These are phyloP conservation scores for Diaporthe caulivora DNA, from an alignment of 2,329 filamentous ascomycete genomes.

Conservation along the genomic window DNA sequence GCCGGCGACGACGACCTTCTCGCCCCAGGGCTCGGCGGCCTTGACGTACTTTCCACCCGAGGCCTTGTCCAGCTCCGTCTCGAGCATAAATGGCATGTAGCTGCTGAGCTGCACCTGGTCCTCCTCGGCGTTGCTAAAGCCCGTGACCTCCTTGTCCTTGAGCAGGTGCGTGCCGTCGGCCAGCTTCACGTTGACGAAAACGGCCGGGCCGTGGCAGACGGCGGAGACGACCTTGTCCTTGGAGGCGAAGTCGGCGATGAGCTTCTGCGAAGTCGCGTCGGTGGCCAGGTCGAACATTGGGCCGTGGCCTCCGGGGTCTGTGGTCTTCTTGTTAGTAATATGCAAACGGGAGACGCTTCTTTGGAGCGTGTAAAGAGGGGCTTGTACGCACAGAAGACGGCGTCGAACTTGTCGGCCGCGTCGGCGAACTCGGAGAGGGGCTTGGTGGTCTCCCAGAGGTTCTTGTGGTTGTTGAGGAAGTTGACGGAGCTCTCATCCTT, in stretches of 20 bases:
- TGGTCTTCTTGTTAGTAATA: neutral
- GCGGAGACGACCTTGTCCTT: slow-evolving; percentile 73
- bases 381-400: slow-evolving; percentile 57
- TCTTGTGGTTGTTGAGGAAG: slow-evolving; percentile 68
- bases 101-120: slow-evolving; percentile 54
- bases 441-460: slow-evolving; percentile 73
- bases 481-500: slow-evolving; percentile 65
- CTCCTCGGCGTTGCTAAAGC: slow-evolving; percentile 71
- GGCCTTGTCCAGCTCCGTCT: slow-evolving; percentile 63
- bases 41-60: slow-evolving; percentile 68
- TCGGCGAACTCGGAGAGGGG: slow-evolving; percentile 69
- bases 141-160: slow-evolving; percentile 68
- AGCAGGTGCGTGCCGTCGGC: slow-evolving; percentile 66
- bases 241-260: slow-evolving; percentile 73
- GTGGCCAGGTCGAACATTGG: slow-evolving; percentile 76
- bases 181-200: slow-evolving; percentile 68
- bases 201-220: slow-evolving; percentile 78
- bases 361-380: too few relatives aligned
- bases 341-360: neutral
- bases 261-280: slow-evolving; percentile 66
- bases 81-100: slow-evolving; percentile 71
- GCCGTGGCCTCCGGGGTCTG: slow-evolving; percentile 67
- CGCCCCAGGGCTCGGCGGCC: slow-evolving; percentile 62
- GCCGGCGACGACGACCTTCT: slow-evolving; percentile 64
- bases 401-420: slow-evolving; percentile 70